Base-by-base conservation (phyloP, 2,329 filamentous ascomycete species). In the Acrodontium crateriforme region DNA sequence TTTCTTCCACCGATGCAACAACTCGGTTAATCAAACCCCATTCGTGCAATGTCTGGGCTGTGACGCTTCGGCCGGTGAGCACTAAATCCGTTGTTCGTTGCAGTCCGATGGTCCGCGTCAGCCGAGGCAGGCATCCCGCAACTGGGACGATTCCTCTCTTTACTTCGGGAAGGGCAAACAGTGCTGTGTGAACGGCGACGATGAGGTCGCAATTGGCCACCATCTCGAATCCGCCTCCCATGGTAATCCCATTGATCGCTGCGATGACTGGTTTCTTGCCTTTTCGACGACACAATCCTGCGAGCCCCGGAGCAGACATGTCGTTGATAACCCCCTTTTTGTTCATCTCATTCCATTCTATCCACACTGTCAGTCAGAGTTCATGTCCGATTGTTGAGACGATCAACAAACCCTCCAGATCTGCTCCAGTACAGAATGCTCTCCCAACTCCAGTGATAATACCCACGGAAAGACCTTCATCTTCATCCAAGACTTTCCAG, bases 201-300 rank as follows among this genome's bases (percentile, higher is more conserved):
- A 67, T 59, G 36, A 69, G 46, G 34, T 67, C 63, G 33, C 62
- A 69, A 28, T 65, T 65, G 28, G 66, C 47, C 2, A 60, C 55
- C 37, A 65, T 63, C 46, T 70, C 67, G 36, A 67, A 69, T 0
- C 67, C 67, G 3, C 66, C 67, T 0, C 67, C 67, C 14, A 67
- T 49, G 1, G 65, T 64, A 30, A 65, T 56, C 0, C 67, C 67
- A 45, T 71, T 71, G 2, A 70, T 64, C 1, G 67, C 67, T 6
- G 65, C 65, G 44, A 71, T 64, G 29, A 71, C 56, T 1, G 67
- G 67, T 46, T 71, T 71, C 53, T 68, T 71, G 1, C 70, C 70
- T 8, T 50, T 47, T 6, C 70, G 56, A 16, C 62, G 55, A 21
- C 63, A 67, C 10, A 75, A 41, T 0, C 65, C 69, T 12, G 52